Evolutionary conservation across 495 filamentous ascomycete species (phyloP), one percentile per base, ranked within the genome.

Genomic region (Podospora australis): DNA sequence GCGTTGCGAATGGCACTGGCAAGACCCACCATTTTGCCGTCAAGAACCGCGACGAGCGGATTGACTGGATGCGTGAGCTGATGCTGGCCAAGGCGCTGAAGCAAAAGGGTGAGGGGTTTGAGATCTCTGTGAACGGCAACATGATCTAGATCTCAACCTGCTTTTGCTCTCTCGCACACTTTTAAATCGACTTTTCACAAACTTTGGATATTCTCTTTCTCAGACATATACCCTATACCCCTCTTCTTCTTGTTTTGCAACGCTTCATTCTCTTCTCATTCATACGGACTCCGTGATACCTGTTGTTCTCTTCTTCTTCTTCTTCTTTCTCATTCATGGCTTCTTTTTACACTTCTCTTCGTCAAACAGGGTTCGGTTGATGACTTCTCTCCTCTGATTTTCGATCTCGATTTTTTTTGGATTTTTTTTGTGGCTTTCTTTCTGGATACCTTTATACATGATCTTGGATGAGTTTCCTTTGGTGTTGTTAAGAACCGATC

Each of bases 1-100:
- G 59, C n/a, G 64, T 69, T 11, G 61, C 45, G 6, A 67, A 73
- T 40, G 83, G 81, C 45, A 87, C 82, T 34, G 77, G 74, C 44
- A 96, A 95, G 77, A 79, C 81, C n/a, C 91, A 98, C 58, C 87
- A 96, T 58, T 97, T 98, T 56, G 87, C 91, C 0, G 91, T 96
- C 47, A 84, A 84, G 64, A 78, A 73, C 46, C 75, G 88, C 0
- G 88, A 97, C 49, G 86, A 96, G 63, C 77, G 92, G 24, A 96
- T 96, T 49, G 91, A 95, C 54, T 98, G 92, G 92, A 96, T 96
- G 92, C 72, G 92, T 2, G 90, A 96, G 75, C 66, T 98, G 42
- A 96, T 98, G 92, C 80, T 98, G 19, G 90, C 91, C 4, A 95
- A 90, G 64, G 90, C 91, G 17, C 68, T 89, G 48, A 83, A 79